Evolutionary conservation across 2,329 filamentous ascomycete species (phyloP), one percentile per base, ranked within the genome.

Genomic region (Zopfia rhizophila): DNA sequence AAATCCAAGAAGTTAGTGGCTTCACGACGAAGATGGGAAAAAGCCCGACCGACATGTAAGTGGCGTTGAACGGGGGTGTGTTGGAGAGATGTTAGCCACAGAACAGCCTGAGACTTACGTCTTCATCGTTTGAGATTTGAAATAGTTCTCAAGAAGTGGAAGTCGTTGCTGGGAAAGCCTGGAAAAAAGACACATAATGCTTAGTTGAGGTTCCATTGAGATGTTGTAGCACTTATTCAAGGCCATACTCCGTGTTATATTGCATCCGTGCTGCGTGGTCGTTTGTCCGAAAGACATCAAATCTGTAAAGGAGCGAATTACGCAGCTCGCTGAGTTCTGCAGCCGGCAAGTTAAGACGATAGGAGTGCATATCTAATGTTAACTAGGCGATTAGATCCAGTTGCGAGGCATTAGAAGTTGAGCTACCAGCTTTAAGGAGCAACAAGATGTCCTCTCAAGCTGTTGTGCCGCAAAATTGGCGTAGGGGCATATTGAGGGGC

Each of bases 201-300:
- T 27, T 27, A 8, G n/a, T 8, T 27, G 24, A n/a, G n/a, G 8
- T 27, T 8, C 8, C 24, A 27, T n/a, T n/a, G n/a, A 27, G 8
- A 27, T 8, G 24, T 16, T 7, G 12, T 12, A 28, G 14, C 36
- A 17, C n/a, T 10, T 16, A 28, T 13, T 7, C 12, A 16, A 7
- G 22, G 10, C 16, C 8, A 27, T n/a, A 19, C 12, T 30, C 22
- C 11, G 25, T 18, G 8, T 30, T 17, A 12, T 27, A 27, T 27
- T 10, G 13, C 30, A 21, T 18, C 22, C 37, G 27, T 49, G 23
- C 37, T 42, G 46, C 44, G 42, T 50, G 44, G 44, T 33, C 32
- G 30, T n/a, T 40, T 24, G 45, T 40, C 13, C 14, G 12, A 14
- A 30, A 12, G 23, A 16, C 12, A 19, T 22, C 24, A 30, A 40